These are phyloP conservation scores for Limonomyces culmigenus DNA, from an alignment of 1,284 basidiomycete species.

Conservation along the genomic window DNA sequence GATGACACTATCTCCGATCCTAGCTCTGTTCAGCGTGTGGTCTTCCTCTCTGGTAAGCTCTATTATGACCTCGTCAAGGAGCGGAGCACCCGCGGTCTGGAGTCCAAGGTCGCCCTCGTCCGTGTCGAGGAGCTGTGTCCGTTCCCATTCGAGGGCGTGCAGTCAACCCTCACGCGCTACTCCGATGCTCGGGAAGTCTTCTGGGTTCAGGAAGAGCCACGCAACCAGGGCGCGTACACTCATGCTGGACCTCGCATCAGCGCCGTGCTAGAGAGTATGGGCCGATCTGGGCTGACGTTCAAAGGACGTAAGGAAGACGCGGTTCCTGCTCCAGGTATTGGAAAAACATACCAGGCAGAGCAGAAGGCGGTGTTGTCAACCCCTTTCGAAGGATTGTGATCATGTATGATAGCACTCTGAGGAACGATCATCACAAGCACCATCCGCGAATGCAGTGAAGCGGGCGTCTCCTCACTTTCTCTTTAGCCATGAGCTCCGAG, in stretches of 20 bases:
- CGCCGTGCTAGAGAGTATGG: slow-evolving; percentile 28
- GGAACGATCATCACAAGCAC: too few relatives aligned
- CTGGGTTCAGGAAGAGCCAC: slow-evolving; percentile 79
- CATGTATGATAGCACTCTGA: too few relatives aligned
- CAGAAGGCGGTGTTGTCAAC: slow-evolving; percentile 39
- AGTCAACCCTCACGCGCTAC: slow-evolving; percentile 30
- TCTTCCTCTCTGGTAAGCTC: slow-evolving; percentile 63
- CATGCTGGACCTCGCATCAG: slow-evolving; percentile 46
- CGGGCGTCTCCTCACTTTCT: too few relatives aligned
- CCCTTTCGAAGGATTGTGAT: slow-evolving; percentile 34
- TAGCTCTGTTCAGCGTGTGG: slow-evolving; percentile 34
- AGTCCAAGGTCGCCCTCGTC: slow-evolving; percentile 44
- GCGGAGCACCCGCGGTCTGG: slow-evolving; percentile 30
- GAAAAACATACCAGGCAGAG: slow-evolving; percentile 49
- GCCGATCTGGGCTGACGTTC: slow-evolving; percentile 24
- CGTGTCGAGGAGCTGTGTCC: slow-evolving; percentile 76
- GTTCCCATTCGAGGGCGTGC: slow-evolving; percentile 56
- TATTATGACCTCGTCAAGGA: slow-evolving; percentile 75
- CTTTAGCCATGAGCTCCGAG: slow-evolving; percentile 2
- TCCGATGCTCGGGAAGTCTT: slow-evolving; percentile 24
- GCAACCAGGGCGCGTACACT: slow-evolving; percentile 68
- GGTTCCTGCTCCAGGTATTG: slow-evolving; percentile 66
- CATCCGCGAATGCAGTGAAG: too few relatives aligned
- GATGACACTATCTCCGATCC: slow-evolving; percentile 24
- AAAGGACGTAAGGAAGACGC: slow-evolving; percentile 55